Conservation (phyloP, 345 rosid species). For the Cochlearia excelsa region DNA sequence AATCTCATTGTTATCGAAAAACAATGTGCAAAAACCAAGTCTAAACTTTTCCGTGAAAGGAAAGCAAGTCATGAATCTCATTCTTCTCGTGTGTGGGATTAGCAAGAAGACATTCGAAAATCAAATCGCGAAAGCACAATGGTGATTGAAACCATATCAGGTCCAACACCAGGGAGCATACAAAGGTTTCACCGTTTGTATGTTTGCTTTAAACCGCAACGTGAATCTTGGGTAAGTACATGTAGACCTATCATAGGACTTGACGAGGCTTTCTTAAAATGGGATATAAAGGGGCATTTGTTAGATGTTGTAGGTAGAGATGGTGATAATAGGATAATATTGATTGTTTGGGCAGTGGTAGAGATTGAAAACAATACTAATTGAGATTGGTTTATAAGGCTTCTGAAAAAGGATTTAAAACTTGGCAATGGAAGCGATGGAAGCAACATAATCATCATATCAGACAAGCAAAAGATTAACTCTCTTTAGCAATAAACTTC, state of each 20-base stretch:
- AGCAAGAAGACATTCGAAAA: neutral
- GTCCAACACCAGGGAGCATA: neutral
- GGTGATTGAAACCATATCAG: neutral
- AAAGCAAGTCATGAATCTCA: neutral
- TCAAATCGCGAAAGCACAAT: accelerated
- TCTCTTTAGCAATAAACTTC: too few species aligned
- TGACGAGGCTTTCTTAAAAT: neutral
- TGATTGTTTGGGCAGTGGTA: neutral
- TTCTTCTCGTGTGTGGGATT: neutral
- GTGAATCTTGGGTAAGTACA: neutral
- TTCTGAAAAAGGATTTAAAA: neutral
- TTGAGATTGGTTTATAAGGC: neutral
- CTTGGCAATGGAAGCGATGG: neutral
- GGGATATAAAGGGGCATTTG: neutral
- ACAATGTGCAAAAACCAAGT: neutral
- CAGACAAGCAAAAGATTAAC: neutral
- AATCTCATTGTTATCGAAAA: neutral
- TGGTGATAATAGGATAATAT: neutral
- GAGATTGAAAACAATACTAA: neutral
- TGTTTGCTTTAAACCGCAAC: neutral
- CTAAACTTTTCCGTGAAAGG: neutral
- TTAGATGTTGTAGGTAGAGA: neutral
- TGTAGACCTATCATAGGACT: neutral
- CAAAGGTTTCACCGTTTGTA: neutral
- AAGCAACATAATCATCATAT: too few species aligned